phyloP scores from a whole-genome alignment of 2,329 filamentous ascomycete species.

The Zopfia rhizophila region DNA sequence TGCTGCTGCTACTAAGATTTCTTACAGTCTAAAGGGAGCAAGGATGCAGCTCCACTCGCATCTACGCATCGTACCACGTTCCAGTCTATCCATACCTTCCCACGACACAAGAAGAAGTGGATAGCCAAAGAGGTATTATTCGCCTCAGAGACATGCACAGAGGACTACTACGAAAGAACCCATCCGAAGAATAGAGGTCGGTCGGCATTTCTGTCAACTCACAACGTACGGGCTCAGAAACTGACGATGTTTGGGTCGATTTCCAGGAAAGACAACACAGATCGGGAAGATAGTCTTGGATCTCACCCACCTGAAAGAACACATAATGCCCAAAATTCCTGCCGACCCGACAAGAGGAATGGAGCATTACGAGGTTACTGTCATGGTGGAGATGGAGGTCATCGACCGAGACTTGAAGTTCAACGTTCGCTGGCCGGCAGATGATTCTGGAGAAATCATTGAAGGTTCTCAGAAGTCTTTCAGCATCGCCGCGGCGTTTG shows the following conservation, averaged over 20 bases:
- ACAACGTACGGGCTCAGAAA: no score
- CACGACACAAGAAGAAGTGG: no score
- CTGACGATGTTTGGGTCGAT: conserved; percentile 1
- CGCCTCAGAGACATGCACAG: conserved; percentile 19
- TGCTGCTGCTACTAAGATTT: no score
- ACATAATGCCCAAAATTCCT: not conserved
- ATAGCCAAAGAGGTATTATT: no score
- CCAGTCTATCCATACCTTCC: no score
- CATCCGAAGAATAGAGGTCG: conserved; percentile 22
- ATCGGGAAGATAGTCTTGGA: conserved; percentile 25
- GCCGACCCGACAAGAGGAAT: no score
- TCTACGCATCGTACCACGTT: no score
- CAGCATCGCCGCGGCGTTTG: conserved; percentile 17
- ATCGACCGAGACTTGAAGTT: conserved; percentile 29
- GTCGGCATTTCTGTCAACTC: no score
- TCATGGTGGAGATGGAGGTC: conserved; percentile 26
- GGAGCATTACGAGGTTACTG: conserved; percentile 13
- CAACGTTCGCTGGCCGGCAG: conserved; percentile 20
- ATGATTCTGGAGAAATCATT: conserved; percentile 13
- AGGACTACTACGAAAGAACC: conserved; percentile 18
- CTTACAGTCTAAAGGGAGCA: no score
- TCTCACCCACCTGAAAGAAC: conserved; percentile 10
- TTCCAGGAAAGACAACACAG: conserved; percentile 14
- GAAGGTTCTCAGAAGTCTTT: conserved; percentile 12
- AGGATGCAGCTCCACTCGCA: no score